Base-by-base conservation (phyloP, 805 yeast species). In the Kuraishia capsulata region DNA sequence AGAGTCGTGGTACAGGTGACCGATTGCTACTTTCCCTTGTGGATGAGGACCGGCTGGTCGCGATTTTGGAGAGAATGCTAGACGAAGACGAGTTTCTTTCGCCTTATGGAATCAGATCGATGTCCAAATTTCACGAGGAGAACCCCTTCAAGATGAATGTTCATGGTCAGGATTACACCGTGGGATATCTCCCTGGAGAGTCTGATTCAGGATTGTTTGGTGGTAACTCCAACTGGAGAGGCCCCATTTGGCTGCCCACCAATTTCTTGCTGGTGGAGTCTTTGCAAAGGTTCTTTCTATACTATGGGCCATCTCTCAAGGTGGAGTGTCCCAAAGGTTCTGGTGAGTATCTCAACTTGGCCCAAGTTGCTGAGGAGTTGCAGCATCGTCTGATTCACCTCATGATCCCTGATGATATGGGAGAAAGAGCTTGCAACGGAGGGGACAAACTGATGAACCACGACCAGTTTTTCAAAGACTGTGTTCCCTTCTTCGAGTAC, bases 211-310 rank as follows among this genome's bases (percentile, higher is more conserved):
- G 95, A 4, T 74, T 89, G 75, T 88, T 88, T 69, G 97, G 97
- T 37, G 97, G 97, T 42, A 88, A 88, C 57, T 87, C 96, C 18
- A 88, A 88, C 61, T 88, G 97, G 97, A 73, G 97, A 58, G 97
- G 97, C 2, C 96, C 97, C 13, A 87, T 88, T 48, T 88, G 97
- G 97, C 87, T 88, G 69, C 95, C 97, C 17, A 85, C 85, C 10
- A 88, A 82, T 52, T 88, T 88, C 58, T 64, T 88, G 44, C 64
- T 88, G 30, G 85, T 88, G 41, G 97, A 88, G 63, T 77, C 95
- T 0, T 65, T 88, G 49, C 92, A 88, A 60, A 70, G 96, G 50
- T 86, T 86, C 58, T 86, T 80, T 57, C 65, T 88, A 52, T 88
- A 87, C 65, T 88, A 87, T 56, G 97, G 97, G 10, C 78, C 89